Conservation (phyloP, 345 rosid genomes). For the Sonneratia caseolaris region DNA sequence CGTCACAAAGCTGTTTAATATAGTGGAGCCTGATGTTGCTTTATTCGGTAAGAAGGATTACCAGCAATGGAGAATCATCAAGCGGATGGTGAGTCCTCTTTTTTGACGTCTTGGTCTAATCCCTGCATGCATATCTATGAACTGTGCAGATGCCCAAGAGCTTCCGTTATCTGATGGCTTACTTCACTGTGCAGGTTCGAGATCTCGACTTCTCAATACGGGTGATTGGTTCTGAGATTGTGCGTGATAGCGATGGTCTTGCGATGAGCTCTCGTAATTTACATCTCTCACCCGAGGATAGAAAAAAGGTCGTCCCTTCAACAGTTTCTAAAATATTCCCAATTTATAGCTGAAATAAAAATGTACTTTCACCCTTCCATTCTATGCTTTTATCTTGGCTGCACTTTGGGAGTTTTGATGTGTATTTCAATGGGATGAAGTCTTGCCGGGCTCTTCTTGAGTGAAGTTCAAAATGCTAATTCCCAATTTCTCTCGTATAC, state of each 20-base stretch:
- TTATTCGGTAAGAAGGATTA: slow-evolving; percentile 83
- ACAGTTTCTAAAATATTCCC: not conserved
- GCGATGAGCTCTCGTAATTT: slow-evolving; percentile 90
- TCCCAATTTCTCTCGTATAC: no score
- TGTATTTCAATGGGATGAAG: not conserved
- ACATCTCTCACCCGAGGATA: slow-evolving; percentile 53
- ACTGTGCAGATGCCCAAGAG: not conserved
- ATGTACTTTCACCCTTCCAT: not conserved
- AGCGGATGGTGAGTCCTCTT: slow-evolving; percentile 44
- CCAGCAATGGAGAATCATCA: slow-evolving; percentile 69
- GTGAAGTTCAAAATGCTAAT: no score
- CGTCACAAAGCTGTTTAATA: slow-evolving; percentile 71
- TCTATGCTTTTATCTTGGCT: not conserved
- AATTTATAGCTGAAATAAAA: not conserved
- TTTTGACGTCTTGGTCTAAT: not conserved
- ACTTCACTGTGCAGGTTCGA: slow-evolving; percentile 39
- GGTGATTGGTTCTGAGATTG: slow-evolving; percentile 61
- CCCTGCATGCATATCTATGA: not conserved
- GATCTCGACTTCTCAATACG: slow-evolving; percentile 72
- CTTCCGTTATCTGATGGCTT: not conserved
- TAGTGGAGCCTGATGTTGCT: slow-evolving; percentile 84
- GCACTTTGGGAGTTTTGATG: not conserved
- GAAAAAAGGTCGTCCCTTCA: slow-evolving; percentile 41
- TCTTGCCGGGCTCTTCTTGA: not conserved
- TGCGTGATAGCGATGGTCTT: slow-evolving; percentile 69